Conservation (phyloP, 179 eudicot genomes). For the Silene coronaria region DNA sequence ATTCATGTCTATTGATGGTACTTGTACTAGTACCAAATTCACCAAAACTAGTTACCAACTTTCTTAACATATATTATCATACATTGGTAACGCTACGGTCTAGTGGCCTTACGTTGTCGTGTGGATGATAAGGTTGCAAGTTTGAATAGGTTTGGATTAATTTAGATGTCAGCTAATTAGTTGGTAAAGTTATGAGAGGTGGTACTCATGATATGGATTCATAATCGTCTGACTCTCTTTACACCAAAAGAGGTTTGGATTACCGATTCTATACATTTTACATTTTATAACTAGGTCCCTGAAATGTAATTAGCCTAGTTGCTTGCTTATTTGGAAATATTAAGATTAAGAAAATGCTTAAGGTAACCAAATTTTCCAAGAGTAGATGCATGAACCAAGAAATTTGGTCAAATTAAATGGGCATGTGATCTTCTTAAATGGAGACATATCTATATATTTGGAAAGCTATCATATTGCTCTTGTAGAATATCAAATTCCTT, state of each 20-base stretch:
- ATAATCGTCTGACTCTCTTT: too few relatives aligned
- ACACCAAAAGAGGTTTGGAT: too few relatives aligned
- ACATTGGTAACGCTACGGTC: background rate
- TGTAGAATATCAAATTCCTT: background rate
- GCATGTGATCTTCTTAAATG: conserved; percentile 13
- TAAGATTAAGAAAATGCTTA: background rate
- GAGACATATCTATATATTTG: conserved; percentile 9
- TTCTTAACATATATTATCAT: background rate
- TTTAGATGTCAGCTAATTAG: too few relatives aligned
- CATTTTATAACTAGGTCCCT: too few relatives aligned
- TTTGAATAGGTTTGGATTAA: too few relatives aligned
- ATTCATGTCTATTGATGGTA: background rate
- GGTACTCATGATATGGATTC: too few relatives aligned
- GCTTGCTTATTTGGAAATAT: background rate
- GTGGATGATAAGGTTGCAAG: too few relatives aligned
- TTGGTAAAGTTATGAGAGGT: too few relatives aligned
- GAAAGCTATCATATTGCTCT: background rate
- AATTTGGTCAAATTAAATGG: background rate
- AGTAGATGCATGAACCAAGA: conserved; percentile 2
- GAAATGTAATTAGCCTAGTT: background rate
- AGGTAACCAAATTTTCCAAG: background rate
- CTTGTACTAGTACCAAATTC: background rate
- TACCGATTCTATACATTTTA: too few relatives aligned
- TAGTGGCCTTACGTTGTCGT: too few relatives aligned
- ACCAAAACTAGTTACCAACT: background rate